A percentile compares a stretch with the other conserved stretches of the same genome.
Conservation (phyloP, 1,139 yeast species). For the Pichia terricola region DNA sequence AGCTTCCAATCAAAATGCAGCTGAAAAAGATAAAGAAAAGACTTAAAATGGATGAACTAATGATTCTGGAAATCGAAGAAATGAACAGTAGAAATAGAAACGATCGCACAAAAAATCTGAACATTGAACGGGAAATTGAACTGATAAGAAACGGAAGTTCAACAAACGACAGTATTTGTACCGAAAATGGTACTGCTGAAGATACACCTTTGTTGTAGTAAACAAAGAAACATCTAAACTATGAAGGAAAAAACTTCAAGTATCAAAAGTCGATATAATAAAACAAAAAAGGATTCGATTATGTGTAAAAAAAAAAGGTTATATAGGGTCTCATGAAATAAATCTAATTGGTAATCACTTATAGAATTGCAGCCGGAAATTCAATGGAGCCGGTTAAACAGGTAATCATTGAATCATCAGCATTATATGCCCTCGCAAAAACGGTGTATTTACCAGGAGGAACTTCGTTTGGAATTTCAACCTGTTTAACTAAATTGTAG, state of each 20-base stretch:
- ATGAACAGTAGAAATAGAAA: background rate
- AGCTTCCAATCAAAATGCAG: slow-evolving; percentile 54
- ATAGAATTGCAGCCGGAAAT: slow-evolving; percentile 31
- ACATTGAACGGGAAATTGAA: background rate
- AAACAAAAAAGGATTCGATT: no score
- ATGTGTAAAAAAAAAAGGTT: no score
- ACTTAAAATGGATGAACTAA: slow-evolving; percentile 17
- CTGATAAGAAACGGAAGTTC: no score
- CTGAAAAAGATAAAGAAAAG: slow-evolving; percentile 45
- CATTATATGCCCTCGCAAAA: slow-evolving; percentile 80
- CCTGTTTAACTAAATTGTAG: slow-evolving; percentile 55
- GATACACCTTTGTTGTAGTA: no score
- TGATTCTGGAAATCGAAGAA: slow-evolving; percentile 16
- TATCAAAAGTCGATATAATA: no score
- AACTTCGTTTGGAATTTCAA: slow-evolving; percentile 83
- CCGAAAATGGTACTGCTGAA: no score
- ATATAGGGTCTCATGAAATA: no score
- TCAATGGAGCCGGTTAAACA: slow-evolving; percentile 77
- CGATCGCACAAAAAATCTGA: background rate
- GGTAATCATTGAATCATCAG: slow-evolving; percentile 68
- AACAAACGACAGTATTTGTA: no score
- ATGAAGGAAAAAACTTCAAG: no score
- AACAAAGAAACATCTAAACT: no score
- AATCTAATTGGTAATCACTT: no score
- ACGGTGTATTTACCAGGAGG: slow-evolving; percentile 92